Evolutionary conservation across 2,329 filamentous ascomycete species (phyloP), one percentile per base, ranked within the genome.

Genomic region (Diaporthe velutina): DNA sequence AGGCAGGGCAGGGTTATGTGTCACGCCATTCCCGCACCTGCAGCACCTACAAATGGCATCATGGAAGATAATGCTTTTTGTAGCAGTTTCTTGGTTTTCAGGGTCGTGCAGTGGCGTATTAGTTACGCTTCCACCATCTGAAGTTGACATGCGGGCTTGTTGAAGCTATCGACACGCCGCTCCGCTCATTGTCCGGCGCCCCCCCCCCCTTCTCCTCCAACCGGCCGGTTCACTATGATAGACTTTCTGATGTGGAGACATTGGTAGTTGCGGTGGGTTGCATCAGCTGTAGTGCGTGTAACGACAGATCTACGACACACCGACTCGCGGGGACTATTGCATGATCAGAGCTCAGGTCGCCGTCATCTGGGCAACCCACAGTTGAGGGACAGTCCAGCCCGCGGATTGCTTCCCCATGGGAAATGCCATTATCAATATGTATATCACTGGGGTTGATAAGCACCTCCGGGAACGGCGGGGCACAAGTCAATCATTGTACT

Each of bases 241-340:
- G 45, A 67, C 3, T 67, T 67, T 52, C 48, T 5, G 48, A 28
- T 52, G 64, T 52, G 64, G 64, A 67, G 45, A 67, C 48, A 19
- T 30, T 38, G 35, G 45, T 54, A n/a, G 30, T 67, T 22, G 61
- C 33, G 45, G 64, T 67, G 64, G 64, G 64, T 67, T 67, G 64
- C 64, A 67, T 67, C 64, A 19, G 30, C 22, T 25, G 45, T 67
- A 48, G 64, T 67, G 64, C 22, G 48, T 67, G 64, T 35, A 67
- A 67, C 64, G 45, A 67, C 45, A 67, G 64, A 67, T 67, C 64
- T 67, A 52, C 45, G 22, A 38, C 45, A 67, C 42, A 67, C 64
- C 64, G 64, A 67, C 64, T 67, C 64, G 64, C 45, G 64, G 30
- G 64, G 64, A 28, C 33, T 35, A 67, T 52, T 67, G 64, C 64